phyloP scores from a whole-genome alignment of 768 basidiomycete species.

The Strobilomyces dryophilus region DNA sequence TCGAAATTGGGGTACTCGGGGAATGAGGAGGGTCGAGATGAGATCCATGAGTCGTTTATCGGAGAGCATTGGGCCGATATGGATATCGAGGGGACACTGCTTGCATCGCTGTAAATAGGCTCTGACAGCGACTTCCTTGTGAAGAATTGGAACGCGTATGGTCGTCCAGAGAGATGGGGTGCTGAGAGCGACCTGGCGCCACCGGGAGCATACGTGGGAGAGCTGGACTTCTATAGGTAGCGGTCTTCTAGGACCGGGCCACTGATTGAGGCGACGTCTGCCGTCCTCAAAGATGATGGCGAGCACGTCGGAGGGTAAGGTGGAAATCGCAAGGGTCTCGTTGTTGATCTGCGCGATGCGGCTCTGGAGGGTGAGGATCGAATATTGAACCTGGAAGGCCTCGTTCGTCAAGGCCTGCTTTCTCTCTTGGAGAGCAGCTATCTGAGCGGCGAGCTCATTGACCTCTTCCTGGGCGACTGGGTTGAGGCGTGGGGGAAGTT shows the following conservation, averaged over 20 bases:
- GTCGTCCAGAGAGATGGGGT: conserved; percentile 35
- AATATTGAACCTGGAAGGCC: conserved; percentile 23
- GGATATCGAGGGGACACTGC: conserved; percentile 30
- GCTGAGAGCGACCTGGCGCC: conserved; percentile 34
- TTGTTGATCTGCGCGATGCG: conserved; percentile 32
- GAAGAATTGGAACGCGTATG: conserved; percentile 31
- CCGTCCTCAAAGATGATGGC: conserved; percentile 33
- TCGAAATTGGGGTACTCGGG: conserved; percentile 30
- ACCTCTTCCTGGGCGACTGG: conserved; percentile 26
- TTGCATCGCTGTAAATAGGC: conserved; percentile 31
- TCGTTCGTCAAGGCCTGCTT: conserved; percentile 21
- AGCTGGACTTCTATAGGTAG: conserved; percentile 33
- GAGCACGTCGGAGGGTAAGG: conserved; percentile 30
- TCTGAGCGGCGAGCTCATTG: conserved; percentile 17
- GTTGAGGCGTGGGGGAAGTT: conserved; percentile 11
- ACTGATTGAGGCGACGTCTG: conserved; percentile 24
- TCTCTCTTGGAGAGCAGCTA: conserved; percentile 20
- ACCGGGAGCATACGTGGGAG: conserved; percentile 32
- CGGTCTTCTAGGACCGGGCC: conserved; percentile 26
- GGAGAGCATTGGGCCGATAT: conserved; percentile 27
- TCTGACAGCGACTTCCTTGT: conserved; percentile 24
- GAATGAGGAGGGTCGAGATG: conserved; percentile 24
- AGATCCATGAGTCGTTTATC: conserved; percentile 23
- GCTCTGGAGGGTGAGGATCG: conserved; percentile 29
- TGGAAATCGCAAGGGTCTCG: conserved; percentile 27